phyloP scores from a whole-genome alignment of 1,284 basidiomycete genomes.

The Schizophyllum amplum region DNA sequence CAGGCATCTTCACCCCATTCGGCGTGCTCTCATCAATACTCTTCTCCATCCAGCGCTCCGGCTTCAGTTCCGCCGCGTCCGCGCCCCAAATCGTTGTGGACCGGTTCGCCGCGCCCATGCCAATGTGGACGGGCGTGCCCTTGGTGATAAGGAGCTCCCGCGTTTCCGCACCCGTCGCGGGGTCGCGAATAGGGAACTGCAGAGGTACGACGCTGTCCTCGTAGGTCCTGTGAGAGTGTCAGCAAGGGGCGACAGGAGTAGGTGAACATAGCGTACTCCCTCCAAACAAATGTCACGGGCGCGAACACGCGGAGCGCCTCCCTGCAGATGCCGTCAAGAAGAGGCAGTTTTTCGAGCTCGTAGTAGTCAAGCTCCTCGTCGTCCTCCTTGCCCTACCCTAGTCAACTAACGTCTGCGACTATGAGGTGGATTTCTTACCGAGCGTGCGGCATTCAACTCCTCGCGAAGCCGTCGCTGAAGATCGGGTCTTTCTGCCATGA shows the following conservation, averaged over 20 bases:
- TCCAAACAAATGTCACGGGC: slow-evolving; percentile 13
- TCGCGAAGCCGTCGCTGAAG: slow-evolving; percentile 15
- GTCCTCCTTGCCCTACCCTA: slow-evolving; percentile 12
- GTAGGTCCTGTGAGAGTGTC: slow-evolving; percentile 11
- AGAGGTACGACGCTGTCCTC: slow-evolving; percentile 17
- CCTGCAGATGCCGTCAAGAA: slow-evolving; percentile 22
- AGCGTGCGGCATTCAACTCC: slow-evolving; percentile 13
- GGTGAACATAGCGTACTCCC: slow-evolving; percentile 10
- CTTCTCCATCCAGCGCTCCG: slow-evolving; percentile 12
- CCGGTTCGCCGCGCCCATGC: slow-evolving; percentile 17
- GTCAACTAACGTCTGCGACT: too few species aligned
- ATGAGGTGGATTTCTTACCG: too few species aligned
- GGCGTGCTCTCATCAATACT: neutral
- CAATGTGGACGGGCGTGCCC: slow-evolving; percentile 19
- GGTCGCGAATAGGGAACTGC: slow-evolving; percentile 14
- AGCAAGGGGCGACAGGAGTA: neutral
- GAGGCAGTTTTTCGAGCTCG: slow-evolving; percentile 19
- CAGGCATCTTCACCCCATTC: neutral
- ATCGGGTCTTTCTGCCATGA: slow-evolving; percentile 13
- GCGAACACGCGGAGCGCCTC: slow-evolving; percentile 23
- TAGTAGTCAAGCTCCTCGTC: slow-evolving; percentile 18
- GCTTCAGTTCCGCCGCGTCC: slow-evolving; percentile 9
- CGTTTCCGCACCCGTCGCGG: slow-evolving; percentile 7
- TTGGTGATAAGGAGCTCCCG: slow-evolving; percentile 17
- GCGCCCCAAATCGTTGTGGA: slow-evolving; percentile 13